Conservation (phyloP, 2,329 filamentous ascomycete genomes). For the Pseudohalonectria lignicola region DNA sequence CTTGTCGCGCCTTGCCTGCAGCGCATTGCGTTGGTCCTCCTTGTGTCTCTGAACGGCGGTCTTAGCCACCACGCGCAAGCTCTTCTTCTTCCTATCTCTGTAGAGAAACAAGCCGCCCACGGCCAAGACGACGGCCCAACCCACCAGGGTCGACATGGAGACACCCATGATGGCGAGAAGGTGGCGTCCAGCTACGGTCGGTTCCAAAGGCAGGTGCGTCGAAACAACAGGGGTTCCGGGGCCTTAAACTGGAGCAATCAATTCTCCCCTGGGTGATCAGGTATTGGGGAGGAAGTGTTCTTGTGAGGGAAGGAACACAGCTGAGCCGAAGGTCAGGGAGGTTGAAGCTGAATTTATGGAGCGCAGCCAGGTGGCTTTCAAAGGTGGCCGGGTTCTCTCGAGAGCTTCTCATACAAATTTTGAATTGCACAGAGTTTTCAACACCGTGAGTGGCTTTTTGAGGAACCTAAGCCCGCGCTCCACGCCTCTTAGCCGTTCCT, state of each 20-base stretch:
- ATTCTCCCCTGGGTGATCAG: no score
- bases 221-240: neutral
- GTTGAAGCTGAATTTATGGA: no score
- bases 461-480: no score
- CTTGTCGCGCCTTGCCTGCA: constrained; percentile 20
- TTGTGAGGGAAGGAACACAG: neutral
- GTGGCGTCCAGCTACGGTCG: no score
- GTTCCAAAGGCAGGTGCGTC: no score
- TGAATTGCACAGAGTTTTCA: no score
- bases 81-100: constrained; percentile 12
- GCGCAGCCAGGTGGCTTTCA: no score
- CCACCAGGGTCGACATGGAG: constrained; percentile 20
- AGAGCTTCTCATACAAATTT: no score
- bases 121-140: constrained; percentile 19
- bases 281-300: neutral
- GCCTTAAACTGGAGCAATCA: neutral
- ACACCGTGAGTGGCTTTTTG: no score
- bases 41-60: constrained; percentile 13
- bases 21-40: constrained; percentile 19
- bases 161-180: constrained; percentile 18
- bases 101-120: constrained; percentile 12
- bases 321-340: neutral
- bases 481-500: no score
- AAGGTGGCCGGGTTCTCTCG: no score
- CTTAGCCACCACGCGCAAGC: constrained; percentile 10